These are phyloP conservation scores for Lactarius deliciosus DNA, from an alignment of 768 basidiomycete species.

Conservation along the genomic window DNA sequence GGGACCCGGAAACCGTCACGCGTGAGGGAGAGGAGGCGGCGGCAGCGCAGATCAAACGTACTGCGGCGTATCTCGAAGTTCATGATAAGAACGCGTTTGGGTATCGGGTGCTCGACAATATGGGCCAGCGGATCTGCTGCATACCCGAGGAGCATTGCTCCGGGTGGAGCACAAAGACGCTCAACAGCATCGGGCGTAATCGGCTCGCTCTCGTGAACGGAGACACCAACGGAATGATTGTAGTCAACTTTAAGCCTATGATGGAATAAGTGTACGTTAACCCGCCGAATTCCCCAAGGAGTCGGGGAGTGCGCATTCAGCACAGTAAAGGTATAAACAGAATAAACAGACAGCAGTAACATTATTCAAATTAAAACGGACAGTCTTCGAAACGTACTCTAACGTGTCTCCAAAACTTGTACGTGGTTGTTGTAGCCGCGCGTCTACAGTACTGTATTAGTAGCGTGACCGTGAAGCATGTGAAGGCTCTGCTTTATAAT, in stretches of 20 bases:
- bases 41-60: not conserved
- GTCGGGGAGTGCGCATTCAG: not conserved
- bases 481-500: not conserved
- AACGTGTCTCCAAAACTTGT: not conserved
- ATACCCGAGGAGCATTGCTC: conserved; percentile 24
- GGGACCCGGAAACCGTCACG: conserved; percentile 11
- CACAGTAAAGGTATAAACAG: no score
- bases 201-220: conserved; percentile 12
- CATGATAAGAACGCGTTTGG: conserved; percentile 8
- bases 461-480: no score
- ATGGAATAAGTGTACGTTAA: conserved; percentile 8
- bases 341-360: no score
- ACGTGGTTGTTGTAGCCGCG: no score
- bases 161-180: conserved; percentile 10
- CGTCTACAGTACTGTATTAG: no score
- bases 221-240: conserved; percentile 1
- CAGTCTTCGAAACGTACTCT: not conserved
- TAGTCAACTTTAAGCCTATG: conserved; percentile 18
- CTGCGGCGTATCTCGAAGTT: conserved; percentile 17
- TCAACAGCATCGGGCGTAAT: conserved; percentile 12
- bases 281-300: not conserved
- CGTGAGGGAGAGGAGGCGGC: not conserved
- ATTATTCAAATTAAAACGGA: no score
- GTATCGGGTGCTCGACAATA: conserved; percentile 23
- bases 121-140: conserved; percentile 21